phyloP scores from a whole-genome alignment of 1,284 basidiomycete species.

The Papiliotrema laurentii region DNA sequence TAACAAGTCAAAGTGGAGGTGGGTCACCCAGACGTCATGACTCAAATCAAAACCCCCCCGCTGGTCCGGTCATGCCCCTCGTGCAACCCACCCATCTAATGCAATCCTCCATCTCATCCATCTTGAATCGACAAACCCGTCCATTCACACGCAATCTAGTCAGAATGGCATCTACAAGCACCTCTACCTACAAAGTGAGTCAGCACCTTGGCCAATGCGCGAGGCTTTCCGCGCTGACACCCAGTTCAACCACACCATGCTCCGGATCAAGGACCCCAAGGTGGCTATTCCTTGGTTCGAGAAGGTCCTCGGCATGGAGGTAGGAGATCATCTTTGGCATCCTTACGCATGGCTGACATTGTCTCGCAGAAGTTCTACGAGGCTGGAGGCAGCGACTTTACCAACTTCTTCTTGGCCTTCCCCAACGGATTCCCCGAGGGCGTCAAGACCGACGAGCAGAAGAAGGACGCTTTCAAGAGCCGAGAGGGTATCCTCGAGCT shows the following conservation, averaged over 20 bases:
- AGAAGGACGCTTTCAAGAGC: conserved; percentile 33
- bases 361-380: conserved; percentile 24
- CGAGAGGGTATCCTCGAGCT: conserved; percentile 66
- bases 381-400: conserved; percentile 43
- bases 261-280: conserved; percentile 80
- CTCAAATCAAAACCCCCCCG: no score
- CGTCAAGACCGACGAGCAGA: conserved; percentile 37
- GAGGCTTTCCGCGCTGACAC: neutral
- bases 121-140: neutral
- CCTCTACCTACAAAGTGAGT: conserved; percentile 26
- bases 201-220: no score
- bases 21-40: no score
- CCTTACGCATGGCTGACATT: neutral
- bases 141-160: neutral
- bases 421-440: conserved; percentile 34
- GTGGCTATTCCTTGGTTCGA: conserved; percentile 66
- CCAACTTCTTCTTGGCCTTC: conserved; percentile 47
- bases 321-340: conserved; percentile 5
- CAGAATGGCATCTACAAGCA: conserved; percentile 28
- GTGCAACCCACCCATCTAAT: no score
- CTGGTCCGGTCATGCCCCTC: no score
- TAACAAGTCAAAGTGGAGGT: no score
- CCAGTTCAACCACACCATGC: conserved; percentile 69
- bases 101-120: neutral
- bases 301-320: conserved; percentile 79